phyloP scores from a whole-genome alignment of 2,329 filamentous ascomycete genomes.

The Akanthomyces muscarius region DNA sequence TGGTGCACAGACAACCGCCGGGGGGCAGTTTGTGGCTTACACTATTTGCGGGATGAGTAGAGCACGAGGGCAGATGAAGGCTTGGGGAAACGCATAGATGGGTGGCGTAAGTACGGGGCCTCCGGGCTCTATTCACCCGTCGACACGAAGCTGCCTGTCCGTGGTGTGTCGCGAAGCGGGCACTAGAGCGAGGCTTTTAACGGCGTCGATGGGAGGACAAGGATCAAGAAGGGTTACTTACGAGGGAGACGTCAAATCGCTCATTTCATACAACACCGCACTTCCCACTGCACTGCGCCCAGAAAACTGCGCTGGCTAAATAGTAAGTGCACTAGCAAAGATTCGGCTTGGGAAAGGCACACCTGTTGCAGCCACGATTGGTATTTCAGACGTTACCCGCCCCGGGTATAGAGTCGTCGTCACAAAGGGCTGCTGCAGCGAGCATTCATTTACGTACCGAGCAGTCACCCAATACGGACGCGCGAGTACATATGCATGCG shows the following conservation, averaged over 20 bases:
- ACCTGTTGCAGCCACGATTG: no score
- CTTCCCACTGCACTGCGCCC: no score
- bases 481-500: not conserved
- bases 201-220: not conserved
- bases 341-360: no score
- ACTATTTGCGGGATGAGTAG: conserved; percentile 3
- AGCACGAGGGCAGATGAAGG: not conserved
- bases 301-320: no score
- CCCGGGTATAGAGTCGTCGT: no score
- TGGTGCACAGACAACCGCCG: not conserved
- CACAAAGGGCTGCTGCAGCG: no score
- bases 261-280: no score
- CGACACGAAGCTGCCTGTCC: not conserved
- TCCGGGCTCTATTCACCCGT: not conserved
- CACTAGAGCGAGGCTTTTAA: not conserved
- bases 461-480: not conserved
- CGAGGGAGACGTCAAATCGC: not conserved
- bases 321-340: no score
- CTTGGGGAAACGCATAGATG: not conserved
- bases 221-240: not conserved
- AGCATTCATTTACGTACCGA: no score
- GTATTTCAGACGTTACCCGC: no score
- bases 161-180: not conserved
- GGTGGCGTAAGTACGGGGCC: not conserved
- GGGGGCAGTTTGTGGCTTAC: not conserved